Base-by-base conservation (phyloP, 2,329 filamentous ascomycete genomes). In the Aureobasidium zeae region DNA sequence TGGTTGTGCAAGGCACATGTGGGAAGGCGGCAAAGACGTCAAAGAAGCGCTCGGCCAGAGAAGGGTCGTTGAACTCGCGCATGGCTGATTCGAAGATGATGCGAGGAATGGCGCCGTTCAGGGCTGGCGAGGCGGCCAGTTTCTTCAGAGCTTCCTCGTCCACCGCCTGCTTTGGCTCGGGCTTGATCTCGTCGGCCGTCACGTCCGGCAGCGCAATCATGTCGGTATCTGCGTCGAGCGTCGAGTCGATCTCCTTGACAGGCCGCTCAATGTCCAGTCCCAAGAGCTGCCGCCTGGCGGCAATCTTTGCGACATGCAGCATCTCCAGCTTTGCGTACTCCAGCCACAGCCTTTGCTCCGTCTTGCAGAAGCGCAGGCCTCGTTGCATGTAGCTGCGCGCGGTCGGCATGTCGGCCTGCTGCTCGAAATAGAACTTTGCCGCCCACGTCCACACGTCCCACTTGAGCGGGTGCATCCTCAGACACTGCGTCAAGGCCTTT, bases 301-400 rank as follows among this genome's bases (percentile, higher is more conserved):
- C 79, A 57, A 96, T 78, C 65, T 84, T 87, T 39, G 76, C 78
- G 45, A 96, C 71, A 71, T 94, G 96, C 50, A 91, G 81, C 78
- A 94, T 86, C 70, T 98, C 91, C 57, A 89, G 73, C 57, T 84
- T 81, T 7, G 84, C 83, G 59, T 95, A 96, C 64, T 94, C 86
- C 24, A 94, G 60, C 87, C 89, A 98, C 39, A 98, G 63, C 13
- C 71, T 69, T 50, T 72, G 77, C 34, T 83, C 81, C 36, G 70
- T 76, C 39, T 81, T 86, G 67, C 88, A 95, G 63, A 98, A 96
- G 30, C 91, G 73, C 57, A 94, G 75, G 0, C 88, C 91, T 49
- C 89, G 74, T 71, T 93, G 76, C 87, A 98, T 73, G 72, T 91
- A 84, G 35, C 78, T 82, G 49, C 91, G 69, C 2, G 89, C 87